phyloP scores from a whole-genome alignment of 306 rosid species.

The Dryas octopetala region DNA sequence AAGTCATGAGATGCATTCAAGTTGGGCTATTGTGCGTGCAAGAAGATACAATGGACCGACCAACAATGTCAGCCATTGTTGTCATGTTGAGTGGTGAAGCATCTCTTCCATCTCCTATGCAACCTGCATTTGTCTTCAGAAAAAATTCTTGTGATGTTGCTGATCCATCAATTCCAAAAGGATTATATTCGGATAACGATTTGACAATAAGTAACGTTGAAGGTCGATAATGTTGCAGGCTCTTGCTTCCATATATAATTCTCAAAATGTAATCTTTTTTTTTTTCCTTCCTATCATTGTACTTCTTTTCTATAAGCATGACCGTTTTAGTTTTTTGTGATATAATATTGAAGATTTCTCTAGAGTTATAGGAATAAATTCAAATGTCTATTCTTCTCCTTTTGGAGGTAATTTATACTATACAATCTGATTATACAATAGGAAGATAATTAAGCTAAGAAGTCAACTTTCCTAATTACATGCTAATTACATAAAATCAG shows the following conservation, averaged over 20 bases:
- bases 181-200: neutral
- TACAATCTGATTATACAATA: too few species aligned
- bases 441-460: too few species aligned
- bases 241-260: neutral
- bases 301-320: too few species aligned
- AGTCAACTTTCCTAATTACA: too few species aligned
- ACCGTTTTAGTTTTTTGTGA: too few species aligned
- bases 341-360: too few species aligned
- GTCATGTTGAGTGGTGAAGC: slow-evolving; percentile 49
- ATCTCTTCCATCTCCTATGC: slow-evolving; percentile 13
- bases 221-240: slow-evolving; percentile 1
- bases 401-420: too few species aligned
- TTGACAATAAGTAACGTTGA: slow-evolving; percentile 8
- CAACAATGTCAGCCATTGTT: slow-evolving; percentile 57
- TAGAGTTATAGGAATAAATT: too few species aligned
- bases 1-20: slow-evolving; percentile 62
- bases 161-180: neutral
- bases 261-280: neutral
- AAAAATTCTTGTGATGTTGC: neutral
- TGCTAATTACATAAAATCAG: too few species aligned
- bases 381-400: too few species aligned
- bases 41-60: slow-evolving; percentile 56
- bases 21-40: slow-evolving; percentile 65
- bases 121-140: slow-evolving; percentile 21
- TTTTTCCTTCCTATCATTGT: too few species aligned